Conservation (phyloP, 2,329 filamentous ascomycete genomes). For the Colletotrichum scovillei region DNA sequence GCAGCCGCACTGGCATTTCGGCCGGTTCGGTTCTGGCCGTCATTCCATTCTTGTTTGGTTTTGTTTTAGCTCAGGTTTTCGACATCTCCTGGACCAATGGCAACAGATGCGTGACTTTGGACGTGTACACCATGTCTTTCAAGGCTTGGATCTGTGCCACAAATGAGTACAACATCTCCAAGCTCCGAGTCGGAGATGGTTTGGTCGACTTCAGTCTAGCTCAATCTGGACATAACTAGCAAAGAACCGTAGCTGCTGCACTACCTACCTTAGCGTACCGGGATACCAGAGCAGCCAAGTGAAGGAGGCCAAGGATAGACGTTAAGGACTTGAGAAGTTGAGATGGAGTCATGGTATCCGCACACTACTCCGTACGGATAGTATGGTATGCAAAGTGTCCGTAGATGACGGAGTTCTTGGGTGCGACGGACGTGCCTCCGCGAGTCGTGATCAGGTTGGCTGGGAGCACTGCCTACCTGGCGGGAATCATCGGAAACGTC, state of each 20-base stretch:
- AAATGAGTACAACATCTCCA: not conserved
- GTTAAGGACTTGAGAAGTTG: not conserved
- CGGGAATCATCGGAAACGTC: slow-evolving; percentile 23
- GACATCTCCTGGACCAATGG: not conserved
- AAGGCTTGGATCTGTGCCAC: not conserved
- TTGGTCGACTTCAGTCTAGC: not conserved
- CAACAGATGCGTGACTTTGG: not conserved
- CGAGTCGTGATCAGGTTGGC: slow-evolving; percentile 9
- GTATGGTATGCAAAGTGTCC: not conserved
- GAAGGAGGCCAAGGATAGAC: not conserved
- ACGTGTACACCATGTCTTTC: not conserved
- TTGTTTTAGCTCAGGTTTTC: not conserved
- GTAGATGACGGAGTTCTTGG: not conserved
- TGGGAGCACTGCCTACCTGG: slow-evolving; percentile 9
- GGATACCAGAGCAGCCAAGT: not conserved
- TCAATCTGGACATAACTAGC: not conserved
- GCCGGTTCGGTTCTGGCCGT: slow-evolving; percentile 1
- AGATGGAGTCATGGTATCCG: not conserved
- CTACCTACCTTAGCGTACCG: not conserved
- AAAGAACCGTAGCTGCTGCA: not conserved
- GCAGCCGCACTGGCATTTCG: slow-evolving; percentile 11
- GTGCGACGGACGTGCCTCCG: not conserved
- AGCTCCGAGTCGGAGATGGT: not conserved
- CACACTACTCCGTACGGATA: not conserved
- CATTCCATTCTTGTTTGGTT: not conserved